Base-by-base conservation (phyloP, 192 early-diverging fungal species). In the Backusella mclennaniae region DNA sequence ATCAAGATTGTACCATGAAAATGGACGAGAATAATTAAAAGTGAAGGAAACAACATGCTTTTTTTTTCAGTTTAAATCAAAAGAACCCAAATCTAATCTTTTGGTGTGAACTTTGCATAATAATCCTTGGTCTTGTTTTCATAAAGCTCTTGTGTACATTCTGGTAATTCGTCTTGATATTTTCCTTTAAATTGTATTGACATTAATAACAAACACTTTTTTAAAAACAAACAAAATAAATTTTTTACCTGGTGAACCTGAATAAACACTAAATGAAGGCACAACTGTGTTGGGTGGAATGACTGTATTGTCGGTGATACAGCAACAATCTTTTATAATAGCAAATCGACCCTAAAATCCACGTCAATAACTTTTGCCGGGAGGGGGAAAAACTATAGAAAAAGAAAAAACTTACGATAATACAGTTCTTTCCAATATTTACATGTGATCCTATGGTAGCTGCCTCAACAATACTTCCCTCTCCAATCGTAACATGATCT, bases 311-410 rank as follows among this genome's bases (percentile, higher is more conserved):
- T 99, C 97, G 56, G 94, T 92, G 53, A 99, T 97, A 70, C 90
- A 81, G 68, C 89, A 90, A 73, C 95, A 95, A 74, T 99, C 97
- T 82, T 98, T 99, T 56, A 99, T 97, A 49, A 99, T 94, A 5
- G 94, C 92, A 84, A 98, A 99, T 26, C 95, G 87, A 2, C 96
- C 95, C 95, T 75, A 67, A 26, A 63, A 7, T 26, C 5, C 33
- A 33, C 33, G 33, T 33, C 33, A 33, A 33, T 3, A 33, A 33
- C 33, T 3, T 33, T 33, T 33, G 33, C 33, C 33, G 2, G 33
- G 33, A 33, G 26, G 3, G 33, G 3, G 31, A 1, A 31, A 31
- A 2, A 11, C 38, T 9, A 11, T 39, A 39, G 11, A 8, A 39
- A 39, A 3, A 39, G 3, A 39, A 11, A 2, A 12, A 2, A 83